Percentiles rank a stretch among this genome's conserved stretches.
phyloP scores from a whole-genome alignment of 73 alveolate genomes.

The Paramecium octaurelia region DNA sequence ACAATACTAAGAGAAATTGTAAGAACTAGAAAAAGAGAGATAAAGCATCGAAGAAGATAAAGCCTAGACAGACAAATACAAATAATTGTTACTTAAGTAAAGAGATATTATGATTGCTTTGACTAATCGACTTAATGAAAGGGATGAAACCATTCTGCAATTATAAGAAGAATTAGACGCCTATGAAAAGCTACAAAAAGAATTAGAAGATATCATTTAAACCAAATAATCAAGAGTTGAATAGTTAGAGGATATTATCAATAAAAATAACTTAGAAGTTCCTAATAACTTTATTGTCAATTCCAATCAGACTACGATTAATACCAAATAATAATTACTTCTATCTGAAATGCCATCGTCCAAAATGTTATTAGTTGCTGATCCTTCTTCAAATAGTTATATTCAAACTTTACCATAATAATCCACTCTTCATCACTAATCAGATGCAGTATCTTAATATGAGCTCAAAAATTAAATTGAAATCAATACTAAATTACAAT shows the following conservation, averaged over 20 bases:
- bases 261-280: not conserved
- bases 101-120: slow-evolving; percentile 99
- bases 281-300: not conserved
- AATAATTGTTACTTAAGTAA: slow-evolving; percentile 94
- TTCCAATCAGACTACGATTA: not conserved
- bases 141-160: slow-evolving; percentile 98
- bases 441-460: not conserved
- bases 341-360: slow-evolving; percentile 1
- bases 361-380: not conserved
- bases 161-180: slow-evolving; percentile 96
- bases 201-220: slow-evolving; percentile 71
- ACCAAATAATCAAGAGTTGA: slow-evolving; percentile 45
- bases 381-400: slow-evolving; percentile 13
- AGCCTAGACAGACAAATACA: slow-evolving; percentile 95
- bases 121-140: slow-evolving; percentile 96
- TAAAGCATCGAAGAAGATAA: slow-evolving; percentile 91
- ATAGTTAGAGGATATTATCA: slow-evolving; percentile 37
- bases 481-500: not conserved
- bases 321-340: not conserved
- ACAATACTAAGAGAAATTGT: slow-evolving; percentile 86
- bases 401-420: not conserved
- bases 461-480: not conserved
- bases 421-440: not conserved
- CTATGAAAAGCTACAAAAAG: slow-evolving; percentile 86
- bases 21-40: slow-evolving; percentile 95